These are phyloP conservation scores for Hypoxylon fragiforme DNA, from an alignment of 495 filamentous ascomycete species.

Conservation along the genomic window DNA sequence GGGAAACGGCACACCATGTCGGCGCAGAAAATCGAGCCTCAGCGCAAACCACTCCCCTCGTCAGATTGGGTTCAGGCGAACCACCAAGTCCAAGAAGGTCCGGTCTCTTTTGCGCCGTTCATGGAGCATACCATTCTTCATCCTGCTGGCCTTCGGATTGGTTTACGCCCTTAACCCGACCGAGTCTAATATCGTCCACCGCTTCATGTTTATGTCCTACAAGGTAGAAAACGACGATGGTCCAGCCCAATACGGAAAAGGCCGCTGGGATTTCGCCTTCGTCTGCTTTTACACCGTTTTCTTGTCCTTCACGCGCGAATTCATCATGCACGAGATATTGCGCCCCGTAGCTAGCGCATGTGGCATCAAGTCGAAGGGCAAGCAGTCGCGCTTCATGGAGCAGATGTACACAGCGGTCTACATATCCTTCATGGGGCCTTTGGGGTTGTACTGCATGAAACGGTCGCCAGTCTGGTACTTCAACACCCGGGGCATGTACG, in stretches of 20 bases:
- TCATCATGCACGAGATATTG: constrained; percentile 91
- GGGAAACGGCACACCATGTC: not conserved
- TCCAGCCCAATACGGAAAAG: constrained; percentile 84
- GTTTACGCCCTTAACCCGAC: constrained; percentile 78
- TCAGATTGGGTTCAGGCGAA: constrained; percentile 21
- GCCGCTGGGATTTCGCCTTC: constrained; percentile 78
- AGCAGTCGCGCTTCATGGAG: constrained; percentile 94
- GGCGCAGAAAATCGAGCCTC: not conserved
- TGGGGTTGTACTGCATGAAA: constrained; percentile 90
- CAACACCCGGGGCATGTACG: constrained; percentile 88
- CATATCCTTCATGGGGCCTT: constrained; percentile 82
- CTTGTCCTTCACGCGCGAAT: constrained; percentile 91
- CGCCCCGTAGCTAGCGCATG: constrained; percentile 72
- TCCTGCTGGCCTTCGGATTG: constrained; percentile 62
- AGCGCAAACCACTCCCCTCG: not conserved
- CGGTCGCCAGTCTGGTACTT: constrained; percentile 96
- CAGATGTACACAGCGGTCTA: constrained; percentile 98
- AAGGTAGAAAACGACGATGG: constrained; percentile 54
- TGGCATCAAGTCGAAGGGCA: constrained; percentile 73
- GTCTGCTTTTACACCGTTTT: constrained; percentile 89
- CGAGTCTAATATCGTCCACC: constrained; percentile 75
- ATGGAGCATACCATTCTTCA: constrained; percentile 74
- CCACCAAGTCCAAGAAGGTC: constrained; percentile 54
- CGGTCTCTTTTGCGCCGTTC: constrained; percentile 65
- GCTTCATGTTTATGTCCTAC: constrained; percentile 91